Evolutionary conservation across 768 basidiomycete species (phyloP).

Genomic region (Hygrocybe punicea): DNA sequence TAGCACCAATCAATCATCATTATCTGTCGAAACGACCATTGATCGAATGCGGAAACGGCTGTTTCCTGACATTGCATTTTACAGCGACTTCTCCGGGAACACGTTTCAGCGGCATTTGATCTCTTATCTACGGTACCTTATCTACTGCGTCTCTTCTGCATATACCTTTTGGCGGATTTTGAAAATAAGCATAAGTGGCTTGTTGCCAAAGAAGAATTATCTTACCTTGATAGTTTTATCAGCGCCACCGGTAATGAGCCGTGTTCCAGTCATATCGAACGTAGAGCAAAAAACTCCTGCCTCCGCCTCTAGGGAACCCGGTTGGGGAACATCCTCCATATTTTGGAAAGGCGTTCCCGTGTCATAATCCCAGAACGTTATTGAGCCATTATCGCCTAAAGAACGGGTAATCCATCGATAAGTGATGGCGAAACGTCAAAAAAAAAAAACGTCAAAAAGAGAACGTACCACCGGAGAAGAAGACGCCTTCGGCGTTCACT

Average conservation of each 20-base stretch:
- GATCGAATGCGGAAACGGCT: too few relatives aligned
- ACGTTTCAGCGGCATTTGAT: neutral
- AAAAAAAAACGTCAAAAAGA: too few relatives aligned
- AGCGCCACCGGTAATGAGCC: constrained; percentile 92
- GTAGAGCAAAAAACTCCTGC: constrained; percentile 96
- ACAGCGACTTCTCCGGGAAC: neutral
- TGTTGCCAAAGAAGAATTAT: constrained; percentile 8
- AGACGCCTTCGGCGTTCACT: constrained; percentile 92
- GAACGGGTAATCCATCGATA: neutral
- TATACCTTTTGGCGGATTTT: constrained; percentile 45
- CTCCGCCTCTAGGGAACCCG: constrained; percentile 97
- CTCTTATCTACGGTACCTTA: neutral
- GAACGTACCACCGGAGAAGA: constrained; percentile 88
- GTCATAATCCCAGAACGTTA: constrained; percentile 92
- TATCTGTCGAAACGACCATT: too few relatives aligned
- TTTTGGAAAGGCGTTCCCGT: constrained; percentile 95
- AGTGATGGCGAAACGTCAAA: neutral
- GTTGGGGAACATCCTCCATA: constrained; percentile 89
- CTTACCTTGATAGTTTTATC: constrained; percentile 98
- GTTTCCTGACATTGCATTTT: neutral
- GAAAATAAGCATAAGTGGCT: neutral
- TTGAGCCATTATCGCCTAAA: constrained; percentile 84
- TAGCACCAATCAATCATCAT: neutral
- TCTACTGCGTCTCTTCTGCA: constrained; percentile 64
- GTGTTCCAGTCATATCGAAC: constrained; percentile 92